These are phyloP conservation scores for Rhodomyrtus tomentosa DNA, from an alignment of 345 rosid genomes.

Conservation along the genomic window DNA sequence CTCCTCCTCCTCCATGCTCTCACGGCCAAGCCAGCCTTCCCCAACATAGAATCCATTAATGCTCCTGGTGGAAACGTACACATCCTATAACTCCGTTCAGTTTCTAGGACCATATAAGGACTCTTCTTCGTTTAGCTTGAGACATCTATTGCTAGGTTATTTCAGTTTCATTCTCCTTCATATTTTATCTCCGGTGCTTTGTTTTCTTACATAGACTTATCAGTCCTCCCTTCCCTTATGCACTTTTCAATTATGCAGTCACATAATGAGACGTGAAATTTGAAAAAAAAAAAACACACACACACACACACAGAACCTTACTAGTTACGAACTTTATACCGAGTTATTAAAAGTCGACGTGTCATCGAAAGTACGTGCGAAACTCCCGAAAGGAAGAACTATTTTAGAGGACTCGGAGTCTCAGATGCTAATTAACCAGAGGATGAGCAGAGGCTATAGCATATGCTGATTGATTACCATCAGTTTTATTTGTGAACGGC, in stretches of 20 bases:
- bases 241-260: neutral
- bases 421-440: neutral
- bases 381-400: neutral
- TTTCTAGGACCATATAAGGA: neutral
- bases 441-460: neutral
- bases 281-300: neutral
- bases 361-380: neutral
- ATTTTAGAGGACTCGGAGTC: neutral
- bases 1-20: slow-evolving; percentile 15
- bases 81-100: slow-evolving; percentile 30
- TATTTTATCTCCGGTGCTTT: neutral
- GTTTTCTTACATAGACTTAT: neutral
- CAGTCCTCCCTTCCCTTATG: neutral
- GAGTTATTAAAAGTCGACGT: neutral
- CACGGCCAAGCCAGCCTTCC: slow-evolving; percentile 8
- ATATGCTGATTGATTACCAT: neutral
- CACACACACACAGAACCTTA: neutral
- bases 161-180: neutral
- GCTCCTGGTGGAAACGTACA: slow-evolving; percentile 44
- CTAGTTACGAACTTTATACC: neutral
- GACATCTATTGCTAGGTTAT: neutral
- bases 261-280: neutral
- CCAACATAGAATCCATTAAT: slow-evolving; percentile 18
- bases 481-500: neutral
- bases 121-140: neutral